Evolutionary conservation across 192 early-diverging fungal genomes (phyloP).

Genomic region (Mortierella claussenii): DNA sequence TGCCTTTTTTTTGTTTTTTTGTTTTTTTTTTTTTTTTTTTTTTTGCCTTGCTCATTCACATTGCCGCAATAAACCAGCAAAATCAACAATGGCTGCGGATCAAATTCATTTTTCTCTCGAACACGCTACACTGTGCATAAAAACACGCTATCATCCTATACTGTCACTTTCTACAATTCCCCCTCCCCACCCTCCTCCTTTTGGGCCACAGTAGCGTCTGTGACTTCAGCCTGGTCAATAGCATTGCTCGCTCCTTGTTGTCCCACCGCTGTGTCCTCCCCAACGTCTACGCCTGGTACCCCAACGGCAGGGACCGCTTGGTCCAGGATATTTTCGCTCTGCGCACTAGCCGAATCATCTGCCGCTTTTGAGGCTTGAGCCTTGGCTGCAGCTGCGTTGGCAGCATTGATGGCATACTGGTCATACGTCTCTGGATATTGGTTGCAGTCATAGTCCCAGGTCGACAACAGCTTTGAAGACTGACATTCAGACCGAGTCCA

Average conservation of each 20-base stretch:
- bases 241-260: neutral
- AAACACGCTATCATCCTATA: too few relatives aligned
- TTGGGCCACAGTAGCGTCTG: constrained; percentile 8
- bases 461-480: constrained; percentile 77
- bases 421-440: constrained; percentile 26
- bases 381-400: neutral
- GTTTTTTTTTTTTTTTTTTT: too few relatives aligned
- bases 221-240: constrained; percentile 7
- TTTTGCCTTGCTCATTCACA: too few relatives aligned
- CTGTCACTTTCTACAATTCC: too few relatives aligned
- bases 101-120: too few relatives aligned
- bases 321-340: neutral
- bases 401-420: constrained; percentile 16
- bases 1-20: too few relatives aligned
- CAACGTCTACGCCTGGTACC: neutral
- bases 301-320: constrained; percentile 1
- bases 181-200: neutral
- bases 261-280: neutral
- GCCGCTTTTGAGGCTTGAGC: neutral
- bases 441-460: constrained; percentile 89
- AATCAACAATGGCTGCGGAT: too few relatives aligned
- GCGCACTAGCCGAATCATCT: neutral
- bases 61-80: too few relatives aligned
- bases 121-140: too few relatives aligned
- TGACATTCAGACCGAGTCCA: constrained; percentile 84